Percentiles rank a stretch among this genome's conserved stretches.
Conservation (phyloP, 2,329 filamentous ascomycete species). For the Tolypocladium album region DNA sequence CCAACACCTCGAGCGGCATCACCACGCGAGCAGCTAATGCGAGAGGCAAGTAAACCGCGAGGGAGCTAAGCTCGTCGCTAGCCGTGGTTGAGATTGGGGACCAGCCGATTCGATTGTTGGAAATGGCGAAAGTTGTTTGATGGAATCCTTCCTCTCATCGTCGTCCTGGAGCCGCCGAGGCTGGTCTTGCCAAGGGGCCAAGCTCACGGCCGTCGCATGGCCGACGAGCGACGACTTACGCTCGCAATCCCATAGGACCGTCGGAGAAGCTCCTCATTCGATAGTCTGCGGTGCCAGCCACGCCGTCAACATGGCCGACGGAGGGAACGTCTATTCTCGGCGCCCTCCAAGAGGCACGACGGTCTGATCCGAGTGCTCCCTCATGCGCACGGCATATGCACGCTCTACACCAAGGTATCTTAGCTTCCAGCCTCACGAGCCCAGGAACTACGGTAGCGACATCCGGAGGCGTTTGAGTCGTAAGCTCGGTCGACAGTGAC, state of each 20-base stretch:
- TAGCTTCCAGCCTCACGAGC: not conserved
- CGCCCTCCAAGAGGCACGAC: not conserved
- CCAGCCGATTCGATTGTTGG: not conserved
- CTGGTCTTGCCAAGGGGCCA: not conserved
- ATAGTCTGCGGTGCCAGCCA: not conserved
- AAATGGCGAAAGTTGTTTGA: not conserved
- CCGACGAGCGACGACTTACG: not conserved
- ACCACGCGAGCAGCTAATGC: not conserved
- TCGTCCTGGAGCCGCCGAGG: slow-evolving; percentile 3
- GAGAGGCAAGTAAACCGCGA: not conserved
- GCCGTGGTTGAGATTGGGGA: not conserved
- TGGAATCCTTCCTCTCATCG: not conserved
- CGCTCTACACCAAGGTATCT: not conserved
- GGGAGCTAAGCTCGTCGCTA: not conserved
- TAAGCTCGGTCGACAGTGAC: not conserved
- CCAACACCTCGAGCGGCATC: not conserved
- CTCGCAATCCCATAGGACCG: not conserved
- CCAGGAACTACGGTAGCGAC: not conserved
- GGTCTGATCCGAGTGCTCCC: not conserved
- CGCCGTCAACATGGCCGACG: not conserved
- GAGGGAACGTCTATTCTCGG: not conserved
- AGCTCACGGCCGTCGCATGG: not conserved
- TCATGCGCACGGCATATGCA: not conserved
- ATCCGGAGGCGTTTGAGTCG: not conserved
- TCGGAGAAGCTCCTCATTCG: not conserved